Conservation (phyloP, 345 rosid species). For the Geranium brycei region DNA sequence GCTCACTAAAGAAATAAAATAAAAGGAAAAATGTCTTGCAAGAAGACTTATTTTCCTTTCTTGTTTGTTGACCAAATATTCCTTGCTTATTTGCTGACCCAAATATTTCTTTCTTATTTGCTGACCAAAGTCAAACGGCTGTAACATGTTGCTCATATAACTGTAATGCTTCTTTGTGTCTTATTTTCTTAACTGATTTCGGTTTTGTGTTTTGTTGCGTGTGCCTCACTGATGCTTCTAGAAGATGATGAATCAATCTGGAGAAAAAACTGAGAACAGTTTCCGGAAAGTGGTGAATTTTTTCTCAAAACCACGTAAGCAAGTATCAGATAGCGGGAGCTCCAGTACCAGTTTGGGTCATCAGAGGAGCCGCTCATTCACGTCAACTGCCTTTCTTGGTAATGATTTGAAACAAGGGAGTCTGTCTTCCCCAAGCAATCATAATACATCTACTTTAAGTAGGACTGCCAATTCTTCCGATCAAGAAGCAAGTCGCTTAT, state of each 20-base stretch:
- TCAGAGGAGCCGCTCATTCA: slow-evolving; percentile 68
- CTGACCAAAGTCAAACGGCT: no score
- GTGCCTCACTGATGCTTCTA: no score
- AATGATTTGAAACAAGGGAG: slow-evolving; percentile 31
- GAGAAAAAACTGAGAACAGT: slow-evolving; percentile 22
- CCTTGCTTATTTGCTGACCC: no score
- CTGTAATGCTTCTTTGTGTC: no score
- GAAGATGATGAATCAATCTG: slow-evolving; percentile 13
- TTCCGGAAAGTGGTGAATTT: slow-evolving; percentile 24
- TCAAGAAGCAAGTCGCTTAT: slow-evolving; percentile 28
- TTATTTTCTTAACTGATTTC: no score
- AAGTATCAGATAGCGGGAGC: slow-evolving; percentile 27
- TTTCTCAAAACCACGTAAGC: slow-evolving; percentile 39
- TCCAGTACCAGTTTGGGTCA: slow-evolving; percentile 24
- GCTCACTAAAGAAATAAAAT: no score
- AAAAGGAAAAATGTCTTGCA: no score
- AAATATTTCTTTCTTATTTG: no score
- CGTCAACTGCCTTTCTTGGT: slow-evolving; percentile 55
- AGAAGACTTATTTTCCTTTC: no score
- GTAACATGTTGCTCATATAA: no score
- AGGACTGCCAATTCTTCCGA: background rate
- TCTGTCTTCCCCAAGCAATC: slow-evolving; percentile 26
- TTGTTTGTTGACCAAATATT: no score
- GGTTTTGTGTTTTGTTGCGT: no score
- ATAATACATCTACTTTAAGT: slow-evolving; percentile 26